phyloP scores from a whole-genome alignment of 495 filamentous ascomycete genomes.

The Ramalina intermedia region DNA sequence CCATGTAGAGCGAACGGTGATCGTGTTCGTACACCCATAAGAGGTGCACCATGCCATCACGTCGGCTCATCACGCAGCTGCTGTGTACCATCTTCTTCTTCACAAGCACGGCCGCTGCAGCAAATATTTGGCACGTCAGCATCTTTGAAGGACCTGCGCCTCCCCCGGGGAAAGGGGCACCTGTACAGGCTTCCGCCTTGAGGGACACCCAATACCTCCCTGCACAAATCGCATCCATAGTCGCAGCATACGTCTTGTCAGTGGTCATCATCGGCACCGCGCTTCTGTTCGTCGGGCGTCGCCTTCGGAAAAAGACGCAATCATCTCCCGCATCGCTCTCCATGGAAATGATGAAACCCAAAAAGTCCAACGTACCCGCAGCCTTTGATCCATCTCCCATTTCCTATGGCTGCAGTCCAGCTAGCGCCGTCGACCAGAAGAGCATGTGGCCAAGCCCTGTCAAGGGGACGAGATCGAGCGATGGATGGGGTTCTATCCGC shows the following conservation, averaged over 20 bases:
- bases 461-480: conserved; percentile 20
- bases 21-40: neutral
- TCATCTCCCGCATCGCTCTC: conserved; percentile 37
- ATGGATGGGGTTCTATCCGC: conserved; percentile 29
- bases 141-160: conserved; percentile 44
- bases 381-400: conserved; percentile 19
- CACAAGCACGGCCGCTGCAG: conserved; percentile 8
- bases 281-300: conserved; percentile 50
- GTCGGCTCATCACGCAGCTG: neutral
- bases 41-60: conserved; percentile 8
- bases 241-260: conserved; percentile 62
- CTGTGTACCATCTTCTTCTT: conserved; percentile 3
- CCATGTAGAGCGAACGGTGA: neutral
- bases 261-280: conserved; percentile 51
- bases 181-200: conserved; percentile 36
- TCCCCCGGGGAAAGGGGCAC: conserved; percentile 41
- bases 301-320: conserved; percentile 39
- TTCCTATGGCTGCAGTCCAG: conserved; percentile 32
- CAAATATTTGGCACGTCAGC: conserved; percentile 21
- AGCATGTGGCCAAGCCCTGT: conserved; percentile 27
- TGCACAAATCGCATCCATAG: conserved; percentile 62
- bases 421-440: conserved; percentile 19
- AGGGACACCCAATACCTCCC: conserved; percentile 50
- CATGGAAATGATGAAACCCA: conserved; percentile 48
- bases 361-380: conserved; percentile 12